These are phyloP conservation scores for Bauhinia variegata DNA, from an alignment of 306 rosid species.

Conservation along the genomic window DNA sequence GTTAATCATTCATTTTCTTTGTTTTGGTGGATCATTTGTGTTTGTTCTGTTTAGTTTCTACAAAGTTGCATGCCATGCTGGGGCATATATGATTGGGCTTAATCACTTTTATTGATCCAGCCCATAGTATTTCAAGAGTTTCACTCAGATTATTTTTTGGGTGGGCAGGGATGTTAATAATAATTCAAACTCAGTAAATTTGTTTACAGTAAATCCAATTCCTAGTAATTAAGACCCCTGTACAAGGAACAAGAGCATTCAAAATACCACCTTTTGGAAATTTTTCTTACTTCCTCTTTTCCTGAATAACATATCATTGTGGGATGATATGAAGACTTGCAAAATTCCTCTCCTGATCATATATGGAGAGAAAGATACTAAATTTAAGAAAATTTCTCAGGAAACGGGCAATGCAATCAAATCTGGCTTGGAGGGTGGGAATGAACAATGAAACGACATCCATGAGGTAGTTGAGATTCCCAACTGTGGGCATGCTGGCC, in stretches of 20 bases:
- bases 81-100: too few species aligned
- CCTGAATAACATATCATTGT: slow-evolving; percentile 63
- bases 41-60: neutral
- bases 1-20: slow-evolving; percentile 32
- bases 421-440: too few species aligned
- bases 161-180: too few species aligned
- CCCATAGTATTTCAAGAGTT: too few species aligned
- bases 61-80: neutral
- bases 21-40: slow-evolving; percentile 15
- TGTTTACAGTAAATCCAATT: neutral
- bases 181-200: too few species aligned
- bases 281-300: slow-evolving; percentile 3
- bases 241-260: neutral
- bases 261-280: neutral
- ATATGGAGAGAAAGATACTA: slow-evolving; percentile 78
- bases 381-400: slow-evolving; percentile 70
- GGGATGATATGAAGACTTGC: slow-evolving; percentile 78
- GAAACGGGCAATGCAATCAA: slow-evolving; percentile 54
- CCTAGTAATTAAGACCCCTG: too few species aligned
- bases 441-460: slow-evolving; percentile 31
- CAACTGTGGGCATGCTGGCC: too few species aligned
- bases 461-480: too few species aligned
- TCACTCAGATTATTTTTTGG: too few species aligned
- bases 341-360: slow-evolving; percentile 69
- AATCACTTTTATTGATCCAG: too few species aligned